Evolutionary conservation across 129 eudicot genomes (phyloP), one percentile per base, ranked within the genome.

Genomic region (Chrysanthemum makinoi): DNA sequence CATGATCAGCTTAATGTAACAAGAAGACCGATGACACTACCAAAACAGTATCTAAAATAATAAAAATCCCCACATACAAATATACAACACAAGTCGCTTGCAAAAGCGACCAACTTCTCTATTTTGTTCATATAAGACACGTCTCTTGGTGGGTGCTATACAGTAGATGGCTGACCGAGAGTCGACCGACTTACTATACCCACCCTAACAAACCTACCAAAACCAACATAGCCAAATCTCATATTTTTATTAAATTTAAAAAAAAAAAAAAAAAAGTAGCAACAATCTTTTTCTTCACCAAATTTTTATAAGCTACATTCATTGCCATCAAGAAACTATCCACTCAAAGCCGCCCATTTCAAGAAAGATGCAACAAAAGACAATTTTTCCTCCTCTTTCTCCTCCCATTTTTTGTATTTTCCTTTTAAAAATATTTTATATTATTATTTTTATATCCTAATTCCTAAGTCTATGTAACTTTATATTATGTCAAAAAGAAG

Each of bases 281-380:
- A 0, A 39, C 70, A 33, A 20, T 33, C 33, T 76, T 69, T 76
- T 68, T 76, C 26, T 16, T 33, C 63, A 75, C 75, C 75, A 69
- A 53, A 69, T 62, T 69, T 62, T 24, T 16, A 69, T 70, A 61
- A 62, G 51, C 65, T 69, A 51, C 70, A 77, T 77, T 69, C 20
- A 76, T 68, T 77, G 51, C 18, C 57, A 69, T 76, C 51, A 72
- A 63, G 35, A 22, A 69, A 53, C 68, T 62, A 57, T 81, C 81
- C 79, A 77, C 76, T 63, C 65, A 65, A 78, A 78, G 86, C 83
- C 83, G 83, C 78, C 74, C 86, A 65, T 74, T 70, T 75, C 68
- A 62, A 78, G 80, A 75, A 80, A 80, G 72, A 70, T 66, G 17
- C 75, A 75, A 75, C 66, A 35, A 33, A 49, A 69, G 66, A 70